Conservation (phyloP, 2,329 filamentous ascomycete species). For the Fusarium chaquense region DNA sequence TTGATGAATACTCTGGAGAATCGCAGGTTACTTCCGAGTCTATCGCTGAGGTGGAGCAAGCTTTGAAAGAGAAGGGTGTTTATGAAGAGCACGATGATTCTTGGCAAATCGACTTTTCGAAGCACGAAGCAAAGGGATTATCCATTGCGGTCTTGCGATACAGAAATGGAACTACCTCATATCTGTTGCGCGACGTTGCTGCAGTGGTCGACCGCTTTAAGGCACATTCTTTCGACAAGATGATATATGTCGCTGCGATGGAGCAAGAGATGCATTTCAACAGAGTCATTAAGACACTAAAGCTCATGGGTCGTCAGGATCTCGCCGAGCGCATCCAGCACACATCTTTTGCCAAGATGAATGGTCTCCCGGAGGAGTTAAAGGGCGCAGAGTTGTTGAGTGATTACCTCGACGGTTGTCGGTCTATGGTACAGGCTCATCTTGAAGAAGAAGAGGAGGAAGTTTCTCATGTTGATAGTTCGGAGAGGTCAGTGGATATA, state of each 20-base stretch:
- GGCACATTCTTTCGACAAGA: constrained; percentile 75
- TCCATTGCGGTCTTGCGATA: constrained; percentile 75
- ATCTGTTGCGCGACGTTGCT: constrained; percentile 78
- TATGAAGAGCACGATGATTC: constrained; percentile 75
- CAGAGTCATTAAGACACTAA: constrained; percentile 72
- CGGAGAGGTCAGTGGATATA: constrained; percentile 21
- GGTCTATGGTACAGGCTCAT: neutral
- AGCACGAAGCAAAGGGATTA: constrained; percentile 78
- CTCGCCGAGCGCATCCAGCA: constrained; percentile 52
- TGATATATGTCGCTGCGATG: constrained; percentile 82
- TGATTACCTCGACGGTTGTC: constrained; percentile 38
- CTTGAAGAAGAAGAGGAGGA: constrained; percentile 30
- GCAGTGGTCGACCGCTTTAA: constrained; percentile 73
- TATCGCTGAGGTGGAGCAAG: constrained; percentile 69
- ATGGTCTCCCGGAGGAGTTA: constrained; percentile 25
- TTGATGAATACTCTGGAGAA: constrained; percentile 74
- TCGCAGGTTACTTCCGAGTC: constrained; percentile 65
- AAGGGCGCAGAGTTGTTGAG: constrained; percentile 34
- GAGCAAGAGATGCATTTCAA: constrained; percentile 79
- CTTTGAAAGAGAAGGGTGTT: constrained; percentile 69
- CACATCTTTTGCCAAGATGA: constrained; percentile 68
- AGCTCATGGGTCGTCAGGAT: constrained; percentile 53
- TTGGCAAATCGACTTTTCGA: constrained; percentile 75
- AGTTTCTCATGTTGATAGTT: constrained; percentile 10
- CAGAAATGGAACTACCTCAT: constrained; percentile 56